phyloP scores from a whole-genome alignment of 352 stramenopile species.

The Aphanomyces astaci region DNA sequence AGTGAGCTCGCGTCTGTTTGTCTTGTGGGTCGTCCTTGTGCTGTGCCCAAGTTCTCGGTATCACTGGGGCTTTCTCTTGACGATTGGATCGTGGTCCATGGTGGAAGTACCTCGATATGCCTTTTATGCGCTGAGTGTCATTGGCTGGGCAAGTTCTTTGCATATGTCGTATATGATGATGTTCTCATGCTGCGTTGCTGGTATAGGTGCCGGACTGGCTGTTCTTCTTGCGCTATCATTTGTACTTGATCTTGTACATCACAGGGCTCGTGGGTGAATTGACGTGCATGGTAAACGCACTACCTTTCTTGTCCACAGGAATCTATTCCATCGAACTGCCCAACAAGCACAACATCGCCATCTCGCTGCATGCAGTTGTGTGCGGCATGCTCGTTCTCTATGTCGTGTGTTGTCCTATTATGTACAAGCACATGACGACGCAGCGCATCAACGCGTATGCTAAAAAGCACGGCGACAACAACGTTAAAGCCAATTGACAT shows the following conservation, averaged over 20 bases:
- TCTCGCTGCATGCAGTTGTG: constrained; percentile 67
- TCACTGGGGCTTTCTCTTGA: constrained; percentile 80
- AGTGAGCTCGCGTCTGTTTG: constrained; percentile 86
- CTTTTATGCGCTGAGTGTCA: constrained; percentile 95
- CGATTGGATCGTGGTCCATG: constrained; percentile 79
- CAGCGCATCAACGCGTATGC: too few relatives aligned
- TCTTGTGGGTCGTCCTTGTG: constrained; percentile 91
- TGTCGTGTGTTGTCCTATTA: constrained; percentile 28
- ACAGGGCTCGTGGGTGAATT: constrained; percentile 87
- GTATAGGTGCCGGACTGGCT: constrained; percentile 83
- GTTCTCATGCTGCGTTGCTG: not conserved
- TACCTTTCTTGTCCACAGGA: constrained; percentile 49
- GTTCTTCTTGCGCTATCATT: constrained; percentile 96
- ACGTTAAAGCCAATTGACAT: too few relatives aligned
- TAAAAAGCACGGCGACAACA: too few relatives aligned
- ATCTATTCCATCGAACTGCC: constrained; percentile 62
- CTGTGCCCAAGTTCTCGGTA: constrained; percentile 64
- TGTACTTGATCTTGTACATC: constrained; percentile 98
- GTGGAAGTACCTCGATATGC: constrained; percentile 94
- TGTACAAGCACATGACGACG: too few relatives aligned
- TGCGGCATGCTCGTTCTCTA: constrained; percentile 55
- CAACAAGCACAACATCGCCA: constrained; percentile 65
- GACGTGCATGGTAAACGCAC: constrained; percentile 62
- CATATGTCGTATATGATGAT: not conserved
- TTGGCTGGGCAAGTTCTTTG: constrained; percentile 76